A percentile compares a stretch with the other conserved stretches of the same genome.
These are phyloP conservation scores for Coemansia sp. DNA, from an alignment of 192 early-diverging fungal genomes.

Conservation along the genomic window DNA sequence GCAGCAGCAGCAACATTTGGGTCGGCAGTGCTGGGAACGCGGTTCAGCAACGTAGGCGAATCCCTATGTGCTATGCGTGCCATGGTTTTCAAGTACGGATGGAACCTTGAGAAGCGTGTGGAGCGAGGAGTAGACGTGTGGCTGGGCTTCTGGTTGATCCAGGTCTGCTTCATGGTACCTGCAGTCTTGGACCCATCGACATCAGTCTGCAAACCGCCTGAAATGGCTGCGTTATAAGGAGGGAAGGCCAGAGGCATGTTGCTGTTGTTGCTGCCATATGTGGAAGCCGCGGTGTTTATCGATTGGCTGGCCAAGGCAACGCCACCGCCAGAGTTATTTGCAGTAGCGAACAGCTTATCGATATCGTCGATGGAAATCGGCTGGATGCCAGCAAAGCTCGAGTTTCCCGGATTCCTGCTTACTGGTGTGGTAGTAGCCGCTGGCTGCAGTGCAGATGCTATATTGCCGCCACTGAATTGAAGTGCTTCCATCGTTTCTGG, in stretches of 20 bases:
- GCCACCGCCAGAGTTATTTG: background rate
- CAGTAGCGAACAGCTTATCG: conserved; percentile 22
- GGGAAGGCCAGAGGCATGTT: background rate
- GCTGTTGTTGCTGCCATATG: background rate
- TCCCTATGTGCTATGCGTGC: conserved; percentile 46
- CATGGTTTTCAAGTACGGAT: conserved; percentile 55
- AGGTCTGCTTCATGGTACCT: conserved; percentile 21
- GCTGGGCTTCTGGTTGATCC: conserved; percentile 33
- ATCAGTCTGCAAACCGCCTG: conserved; percentile 8
- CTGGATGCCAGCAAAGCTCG: background rate
- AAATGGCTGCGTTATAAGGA: background rate
- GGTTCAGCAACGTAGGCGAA: conserved; percentile 40
- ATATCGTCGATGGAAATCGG: conserved; percentile 18
- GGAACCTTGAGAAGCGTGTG: conserved; percentile 49
- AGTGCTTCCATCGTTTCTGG: conserved; percentile 18
- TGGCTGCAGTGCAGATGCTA: background rate
- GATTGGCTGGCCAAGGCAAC: background rate
- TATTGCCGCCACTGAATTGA: conserved; percentile 8
- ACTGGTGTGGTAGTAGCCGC: background rate
- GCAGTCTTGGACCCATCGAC: conserved; percentile 11
- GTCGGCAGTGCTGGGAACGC: conserved; percentile 46
- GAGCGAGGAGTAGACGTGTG: conserved; percentile 34
- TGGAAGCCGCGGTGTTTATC: background rate
- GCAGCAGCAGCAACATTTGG: conserved; percentile 48
- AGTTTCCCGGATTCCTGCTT: background rate